These are phyloP conservation scores for Incumbomyces delicatus DNA, from an alignment of 2,329 filamentous ascomycete species.

Conservation along the genomic window DNA sequence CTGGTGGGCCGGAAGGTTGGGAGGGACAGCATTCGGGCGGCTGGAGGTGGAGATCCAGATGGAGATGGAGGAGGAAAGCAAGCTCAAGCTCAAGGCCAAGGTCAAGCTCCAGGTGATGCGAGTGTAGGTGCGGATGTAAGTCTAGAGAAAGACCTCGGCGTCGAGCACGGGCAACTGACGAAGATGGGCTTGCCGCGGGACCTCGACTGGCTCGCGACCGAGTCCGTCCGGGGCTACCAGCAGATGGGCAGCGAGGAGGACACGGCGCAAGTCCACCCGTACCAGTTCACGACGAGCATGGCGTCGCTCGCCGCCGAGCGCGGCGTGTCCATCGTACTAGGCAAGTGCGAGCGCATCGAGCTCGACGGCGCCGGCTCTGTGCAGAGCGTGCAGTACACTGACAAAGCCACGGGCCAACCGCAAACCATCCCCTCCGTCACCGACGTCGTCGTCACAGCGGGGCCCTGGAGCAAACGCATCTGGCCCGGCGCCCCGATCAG, in stretches of 20 bases:
- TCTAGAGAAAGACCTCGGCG: conserved; percentile 46
- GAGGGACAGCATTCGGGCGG: conserved; percentile 19
- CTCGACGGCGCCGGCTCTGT: conserved; percentile 29
- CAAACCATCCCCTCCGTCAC: conserved; percentile 44
- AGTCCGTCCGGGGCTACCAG: conserved; percentile 59
- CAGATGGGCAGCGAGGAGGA: conserved; percentile 73
- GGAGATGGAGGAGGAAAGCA: too few relatives aligned
- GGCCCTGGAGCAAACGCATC: conserved; percentile 50
- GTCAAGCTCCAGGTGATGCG: conserved; percentile 12
- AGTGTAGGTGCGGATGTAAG: conserved; percentile 34
- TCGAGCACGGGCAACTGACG: conserved; percentile 41
- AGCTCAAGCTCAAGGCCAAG: too few relatives aligned
- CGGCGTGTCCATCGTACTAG: conserved; percentile 58
- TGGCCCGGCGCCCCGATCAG: conserved; percentile 48
- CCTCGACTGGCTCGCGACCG: conserved; percentile 71
- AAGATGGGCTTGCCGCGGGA: conserved; percentile 61
- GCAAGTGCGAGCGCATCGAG: conserved; percentile 60
- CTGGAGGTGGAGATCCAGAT: neutral
- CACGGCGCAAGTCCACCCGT: conserved; percentile 90
- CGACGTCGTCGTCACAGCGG: conserved; percentile 51
- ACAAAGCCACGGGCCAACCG: conserved; percentile 34
- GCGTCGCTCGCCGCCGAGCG: conserved; percentile 62
- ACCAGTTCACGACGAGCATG: conserved; percentile 79
- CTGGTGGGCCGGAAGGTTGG: conserved; percentile 37
- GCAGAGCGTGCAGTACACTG: conserved; percentile 48